A percentile compares a stretch with the other conserved stretches of the same genome.
Evolutionary conservation across 768 basidiomycete genomes (phyloP).

Genomic region (Suillus sp.): DNA sequence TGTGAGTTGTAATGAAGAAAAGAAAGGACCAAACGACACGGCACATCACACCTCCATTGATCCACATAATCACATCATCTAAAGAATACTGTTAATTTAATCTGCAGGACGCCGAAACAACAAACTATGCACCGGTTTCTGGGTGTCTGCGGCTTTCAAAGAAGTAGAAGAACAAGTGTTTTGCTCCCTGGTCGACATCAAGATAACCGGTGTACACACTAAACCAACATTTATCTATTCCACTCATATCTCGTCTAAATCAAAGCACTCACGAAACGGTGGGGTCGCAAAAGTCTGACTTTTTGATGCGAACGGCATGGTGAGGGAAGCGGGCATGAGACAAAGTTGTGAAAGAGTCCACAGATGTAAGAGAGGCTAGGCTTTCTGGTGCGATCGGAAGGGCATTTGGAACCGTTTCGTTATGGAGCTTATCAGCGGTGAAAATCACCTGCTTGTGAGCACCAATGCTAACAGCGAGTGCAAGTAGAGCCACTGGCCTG

Average conservation of each 20-base stretch:
- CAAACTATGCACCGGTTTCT: slow-evolving; percentile 32
- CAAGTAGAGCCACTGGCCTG: neutral
- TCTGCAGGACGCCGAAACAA: neutral
- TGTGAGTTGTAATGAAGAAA: slow-evolving; percentile 22
- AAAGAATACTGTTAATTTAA: neutral
- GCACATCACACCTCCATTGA: slow-evolving; percentile 56
- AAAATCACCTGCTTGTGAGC: neutral
- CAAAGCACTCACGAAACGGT: slow-evolving; percentile 43
- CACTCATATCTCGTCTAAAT: neutral
- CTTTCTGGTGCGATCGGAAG: neutral
- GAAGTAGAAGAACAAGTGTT: slow-evolving; percentile 60
- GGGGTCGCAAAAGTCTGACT: slow-evolving; percentile 61
- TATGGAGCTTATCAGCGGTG: neutral
- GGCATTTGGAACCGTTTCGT: too few species aligned
- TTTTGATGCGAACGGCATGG: slow-evolving; percentile 60
- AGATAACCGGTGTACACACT: slow-evolving; percentile 52
- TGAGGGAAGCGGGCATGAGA: slow-evolving; percentile 53
- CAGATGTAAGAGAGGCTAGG: slow-evolving; percentile 30
- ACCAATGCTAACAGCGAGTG: neutral
- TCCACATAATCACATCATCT: slow-evolving; percentile 75
- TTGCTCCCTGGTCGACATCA: slow-evolving; percentile 50
- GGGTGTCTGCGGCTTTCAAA: slow-evolving; percentile 57
- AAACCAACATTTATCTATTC: neutral
- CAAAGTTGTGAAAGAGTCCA: slow-evolving; percentile 39
- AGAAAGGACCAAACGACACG: neutral